Base-by-base conservation (phyloP, 495 filamentous ascomycete species). In the Chaetomium cochliodes region DNA sequence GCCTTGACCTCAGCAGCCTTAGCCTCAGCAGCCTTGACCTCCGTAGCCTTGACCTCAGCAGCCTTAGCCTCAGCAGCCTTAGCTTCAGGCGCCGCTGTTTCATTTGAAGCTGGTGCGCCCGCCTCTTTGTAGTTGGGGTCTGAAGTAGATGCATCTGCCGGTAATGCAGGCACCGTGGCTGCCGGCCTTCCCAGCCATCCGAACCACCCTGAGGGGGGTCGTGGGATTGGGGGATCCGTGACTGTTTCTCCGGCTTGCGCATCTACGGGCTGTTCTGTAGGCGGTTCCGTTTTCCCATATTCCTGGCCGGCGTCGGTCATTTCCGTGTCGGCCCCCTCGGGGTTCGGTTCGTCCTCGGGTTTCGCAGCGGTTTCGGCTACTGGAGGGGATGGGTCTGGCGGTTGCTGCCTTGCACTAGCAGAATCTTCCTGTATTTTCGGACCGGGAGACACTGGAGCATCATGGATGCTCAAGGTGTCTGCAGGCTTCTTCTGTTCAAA, bases 171-270 rank as follows among this genome's bases (percentile, higher is more conserved):
- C 25, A 63, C 68, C 39, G 75, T 37, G 33, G 39, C 37, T 20
- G 53, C 52, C 67, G 69, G 63, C 57, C 72, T 75, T 26, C 84
- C 80, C 41, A 88, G 75, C 82, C 86, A 87, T 60, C 82, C 84
- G 37, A 87, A 68, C 87, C 87, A 88, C 28, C 83, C 79, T 12
- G 76, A 77, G 16, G 80, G 64, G 41, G 72, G 59, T n/a, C 55
- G 70, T 18, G 73, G 54, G 33, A 82, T 80, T 41, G 67, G 76
- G n/a, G 70, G 42, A 56, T 71, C 54, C 6, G 57, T 42, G 15
- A 65, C 55, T 0, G 44, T 12, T 16, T 60, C 37, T 4, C 22
- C 50, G 30, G 62, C 62, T 37, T 60, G 44, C 12, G 68, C 47
- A 26, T 65, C 50, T 9, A 50, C 59, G 15, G 70, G 60, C 22